Evolutionary conservation across 2,329 filamentous ascomycete species (phyloP).

Genomic region (Fusarium kyushuense): DNA sequence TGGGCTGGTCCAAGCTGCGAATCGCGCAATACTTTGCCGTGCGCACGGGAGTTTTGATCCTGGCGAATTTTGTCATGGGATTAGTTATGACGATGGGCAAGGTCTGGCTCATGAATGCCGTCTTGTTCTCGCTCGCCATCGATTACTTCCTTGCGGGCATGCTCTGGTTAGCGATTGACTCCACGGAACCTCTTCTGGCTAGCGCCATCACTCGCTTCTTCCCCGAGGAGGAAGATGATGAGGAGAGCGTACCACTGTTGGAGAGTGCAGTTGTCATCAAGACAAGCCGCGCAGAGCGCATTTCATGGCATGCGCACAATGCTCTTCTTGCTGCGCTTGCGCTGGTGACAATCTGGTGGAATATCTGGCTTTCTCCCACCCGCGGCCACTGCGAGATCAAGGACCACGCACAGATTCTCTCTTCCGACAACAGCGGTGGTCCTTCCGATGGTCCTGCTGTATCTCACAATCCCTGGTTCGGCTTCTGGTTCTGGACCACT

Average conservation of each 20-base stretch:
- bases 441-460: conserved; percentile 19
- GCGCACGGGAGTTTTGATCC: conserved; percentile 53
- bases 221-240: conserved; percentile 38
- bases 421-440: background rate
- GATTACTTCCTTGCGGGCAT: conserved; percentile 60
- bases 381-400: conserved; percentile 53
- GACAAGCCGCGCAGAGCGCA: conserved; percentile 1
- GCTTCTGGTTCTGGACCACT: conserved; percentile 58
- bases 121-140: conserved; percentile 59
- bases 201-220: conserved; percentile 38
- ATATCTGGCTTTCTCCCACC: conserved; percentile 59
- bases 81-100: conserved; percentile 50
- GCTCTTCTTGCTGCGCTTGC: conserved; percentile 50
- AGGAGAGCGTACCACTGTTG: conserved; percentile 51
- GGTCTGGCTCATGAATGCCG: conserved; percentile 58
- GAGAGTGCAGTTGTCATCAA: conserved; percentile 1
- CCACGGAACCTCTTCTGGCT: conserved; percentile 53
- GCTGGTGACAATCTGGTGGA: conserved; percentile 59
- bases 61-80: conserved; percentile 51
- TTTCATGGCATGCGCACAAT: conserved; percentile 60
- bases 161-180: conserved; percentile 55
- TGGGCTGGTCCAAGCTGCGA: conserved; percentile 54
- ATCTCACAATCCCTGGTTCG: conserved; percentile 46
- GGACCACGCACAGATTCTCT: conserved; percentile 12
- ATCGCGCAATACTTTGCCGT: conserved; percentile 55